phyloP scores from a whole-genome alignment of 78 protist genomes.

The Pigoraptor vietnamica region DNA sequence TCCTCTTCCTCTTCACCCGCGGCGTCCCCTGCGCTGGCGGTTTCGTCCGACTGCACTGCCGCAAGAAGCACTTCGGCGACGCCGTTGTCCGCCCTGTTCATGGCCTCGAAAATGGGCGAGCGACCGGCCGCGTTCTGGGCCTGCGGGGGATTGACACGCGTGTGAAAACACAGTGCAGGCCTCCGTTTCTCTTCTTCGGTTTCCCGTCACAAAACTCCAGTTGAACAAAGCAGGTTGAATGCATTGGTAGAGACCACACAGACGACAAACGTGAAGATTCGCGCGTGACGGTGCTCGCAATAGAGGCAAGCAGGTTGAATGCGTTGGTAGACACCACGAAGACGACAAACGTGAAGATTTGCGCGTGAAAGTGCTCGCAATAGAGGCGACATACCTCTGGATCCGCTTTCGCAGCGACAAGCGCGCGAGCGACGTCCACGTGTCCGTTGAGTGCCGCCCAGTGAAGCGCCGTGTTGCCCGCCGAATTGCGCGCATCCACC shows the following conservation, averaged over 20 bases:
- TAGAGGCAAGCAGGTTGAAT: no score
- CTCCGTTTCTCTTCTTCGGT: no score
- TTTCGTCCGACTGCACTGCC: not conserved
- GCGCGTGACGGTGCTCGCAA: not conserved
- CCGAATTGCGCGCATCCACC: not conserved
- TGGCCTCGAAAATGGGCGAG: not conserved
- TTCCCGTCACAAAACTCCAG: no score
- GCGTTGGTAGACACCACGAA: not conserved
- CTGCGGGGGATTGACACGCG: not conserved
- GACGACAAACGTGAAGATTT: not conserved
- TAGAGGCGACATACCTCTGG: conserved; percentile 3
- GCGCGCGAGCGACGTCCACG: not conserved
- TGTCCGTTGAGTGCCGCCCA: conserved; percentile 45
- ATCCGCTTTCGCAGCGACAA: conserved; percentile 19
- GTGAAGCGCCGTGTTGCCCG: conserved; percentile 31
- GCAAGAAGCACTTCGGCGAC: not conserved
- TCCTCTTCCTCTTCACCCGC: not conserved
- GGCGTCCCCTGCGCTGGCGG: not conserved
- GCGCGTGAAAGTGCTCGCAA: not conserved
- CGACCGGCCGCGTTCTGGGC: not conserved
- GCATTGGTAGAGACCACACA: not conserved
- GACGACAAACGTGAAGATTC: not conserved
- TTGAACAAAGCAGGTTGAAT: no score
- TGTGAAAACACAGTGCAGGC: not conserved
- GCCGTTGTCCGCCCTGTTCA: not conserved